Evolutionary conservation across 2,329 filamentous ascomycete species (phyloP), one percentile per base, ranked within the genome.

Genomic region (Hypoxylon sp.): DNA sequence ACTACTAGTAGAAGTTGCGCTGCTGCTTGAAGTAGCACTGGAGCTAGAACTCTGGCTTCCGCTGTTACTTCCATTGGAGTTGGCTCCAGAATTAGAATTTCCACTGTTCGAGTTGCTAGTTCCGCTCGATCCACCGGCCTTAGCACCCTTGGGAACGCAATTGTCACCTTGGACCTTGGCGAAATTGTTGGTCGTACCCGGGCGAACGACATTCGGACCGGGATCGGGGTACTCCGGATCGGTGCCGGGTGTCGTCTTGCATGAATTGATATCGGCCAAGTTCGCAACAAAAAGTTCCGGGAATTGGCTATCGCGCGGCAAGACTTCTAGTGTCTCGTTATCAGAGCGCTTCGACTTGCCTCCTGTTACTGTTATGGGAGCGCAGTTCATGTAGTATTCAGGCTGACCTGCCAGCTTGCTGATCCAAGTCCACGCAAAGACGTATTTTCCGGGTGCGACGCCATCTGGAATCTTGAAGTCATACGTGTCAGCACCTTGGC

Each of bases 321-420:
- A 79, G 25, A 83, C 75, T 50, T 74, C 70, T 58, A 72, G 65
- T 13, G 72, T 73, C 48, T 73, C 71, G 50, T 75, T 74, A 3
- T 43, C 50, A 1, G 65, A 70, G 0, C 74, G 73, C 71, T 75
- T 77, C 6, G 67, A 53, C 41, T 68, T 72, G 3, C 73, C 73
- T 50, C 74, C 75, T 1, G 83, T 82, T 48, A 93, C 82, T 1
- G 84, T 84, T 58, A 93, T 79, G 0, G 89, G 88, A 1, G 88
- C 89, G 70, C 91, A 93, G 28, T 65, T 91, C 90, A 91, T 91
- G 81, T 93, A 93, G 81, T 91, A 89, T 75, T 93, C 91, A 1
- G 90, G 87, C 76, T 93, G 92, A 1, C 91, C 91, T 1, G 74
- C 68, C 25, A 92, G 75, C 57, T 89, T 90, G 52, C 92, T 92